phyloP scores from a whole-genome alignment of 129 eudicot genomes.

The Chrysanthemum lavandulifolium region DNA sequence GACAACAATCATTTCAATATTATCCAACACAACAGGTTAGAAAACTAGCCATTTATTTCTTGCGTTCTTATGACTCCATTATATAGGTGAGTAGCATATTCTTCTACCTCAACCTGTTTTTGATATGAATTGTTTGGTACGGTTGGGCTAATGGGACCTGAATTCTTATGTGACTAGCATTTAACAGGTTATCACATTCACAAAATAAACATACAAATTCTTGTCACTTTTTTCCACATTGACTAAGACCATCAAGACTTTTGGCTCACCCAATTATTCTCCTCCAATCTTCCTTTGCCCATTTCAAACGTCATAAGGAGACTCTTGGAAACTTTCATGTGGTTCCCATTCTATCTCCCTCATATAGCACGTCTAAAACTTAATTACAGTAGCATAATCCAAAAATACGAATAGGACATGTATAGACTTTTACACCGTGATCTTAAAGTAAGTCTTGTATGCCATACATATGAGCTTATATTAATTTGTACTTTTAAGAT shows the following conservation, averaged over 20 bases:
- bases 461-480: no score
- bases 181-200: not conserved
- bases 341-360: not conserved
- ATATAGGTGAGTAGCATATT: not conserved
- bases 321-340: conserved; percentile 20
- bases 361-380: conserved; percentile 1
- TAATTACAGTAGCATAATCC: conserved; percentile 6
- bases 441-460: no score
- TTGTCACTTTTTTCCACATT: not conserved
- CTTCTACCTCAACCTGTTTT: not conserved
- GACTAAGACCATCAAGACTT: conserved; percentile 17
- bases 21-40: not conserved
- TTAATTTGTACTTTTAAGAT: not conserved
- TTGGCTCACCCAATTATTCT: conserved; percentile 7
- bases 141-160: no score
- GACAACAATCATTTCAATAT: conserved; percentile 16
- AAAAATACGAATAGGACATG: not conserved
- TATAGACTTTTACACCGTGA: not conserved
- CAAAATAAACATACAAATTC: not conserved
- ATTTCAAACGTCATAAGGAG: conserved; percentile 12
- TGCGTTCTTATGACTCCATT: not conserved
- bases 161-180: no score
- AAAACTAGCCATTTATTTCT: not conserved
- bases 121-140: no score
- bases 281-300: conserved; percentile 15